Conservation (phyloP, 1,139 yeast species). For the Kodamaea plutei region DNA sequence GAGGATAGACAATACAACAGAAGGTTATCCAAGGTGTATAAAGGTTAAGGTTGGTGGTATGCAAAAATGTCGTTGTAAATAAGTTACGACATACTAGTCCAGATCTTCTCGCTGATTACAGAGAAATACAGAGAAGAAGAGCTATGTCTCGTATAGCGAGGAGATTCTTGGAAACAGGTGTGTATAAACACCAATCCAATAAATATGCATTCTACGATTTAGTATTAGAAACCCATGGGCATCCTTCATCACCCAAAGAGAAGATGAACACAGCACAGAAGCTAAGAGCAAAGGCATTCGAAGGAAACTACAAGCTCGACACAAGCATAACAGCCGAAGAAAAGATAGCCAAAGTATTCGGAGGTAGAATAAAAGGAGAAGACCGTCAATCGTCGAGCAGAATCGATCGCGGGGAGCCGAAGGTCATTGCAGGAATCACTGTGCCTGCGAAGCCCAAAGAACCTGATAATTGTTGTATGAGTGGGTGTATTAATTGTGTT, state of each 20-base stretch:
- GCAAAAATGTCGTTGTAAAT: no score
- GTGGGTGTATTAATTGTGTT: constrained; percentile 94
- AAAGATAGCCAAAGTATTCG: constrained; percentile 50
- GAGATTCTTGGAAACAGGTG: no score
- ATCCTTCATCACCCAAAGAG: background rate
- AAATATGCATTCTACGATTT: constrained; percentile 37
- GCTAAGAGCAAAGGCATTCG: constrained; percentile 39
- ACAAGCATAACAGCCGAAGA: constrained; percentile 43
- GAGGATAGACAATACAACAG: no score
- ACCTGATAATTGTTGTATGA: constrained; percentile 96
- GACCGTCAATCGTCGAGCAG: constrained; percentile 50
- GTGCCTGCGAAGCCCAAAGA: constrained; percentile 82
- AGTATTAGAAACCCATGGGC: constrained; percentile 30
- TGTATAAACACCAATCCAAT: no score
- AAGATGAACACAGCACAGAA: no score
- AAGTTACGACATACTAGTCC: no score
- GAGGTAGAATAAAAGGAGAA: constrained; percentile 57
- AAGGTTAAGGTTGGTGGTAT: no score
- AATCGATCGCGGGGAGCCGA: constrained; percentile 37
- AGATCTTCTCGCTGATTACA: no score
- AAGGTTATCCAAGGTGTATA: no score
- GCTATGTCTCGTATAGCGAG: no score
- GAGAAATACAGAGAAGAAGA: no score
- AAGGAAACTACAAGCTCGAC: constrained; percentile 43
- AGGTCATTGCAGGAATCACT: constrained; percentile 60